Evolutionary conservation across 2,329 filamentous ascomycete species (phyloP).

Genomic region (Cadophora malorum): DNA sequence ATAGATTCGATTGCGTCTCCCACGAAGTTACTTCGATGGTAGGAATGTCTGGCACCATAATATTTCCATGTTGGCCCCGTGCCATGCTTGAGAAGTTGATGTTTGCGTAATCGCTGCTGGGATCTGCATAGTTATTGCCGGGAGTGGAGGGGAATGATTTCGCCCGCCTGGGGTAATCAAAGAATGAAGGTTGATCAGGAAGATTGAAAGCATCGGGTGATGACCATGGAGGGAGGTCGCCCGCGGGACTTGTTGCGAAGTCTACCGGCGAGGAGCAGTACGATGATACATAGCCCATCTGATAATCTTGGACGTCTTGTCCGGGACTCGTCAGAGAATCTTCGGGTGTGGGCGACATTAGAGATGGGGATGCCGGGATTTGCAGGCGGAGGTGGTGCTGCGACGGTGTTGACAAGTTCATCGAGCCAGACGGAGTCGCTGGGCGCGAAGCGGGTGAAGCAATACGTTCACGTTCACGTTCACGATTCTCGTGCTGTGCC

Average conservation of each 20-base stretch:
- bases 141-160: conserved; percentile 4
- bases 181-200: not conserved
- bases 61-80: not conserved
- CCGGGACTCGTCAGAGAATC: not conserved
- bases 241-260: conserved; percentile 9
- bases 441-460: not conserved
- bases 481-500: conserved; percentile 15
- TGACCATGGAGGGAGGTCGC: conserved; percentile 12
- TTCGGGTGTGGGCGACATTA: not conserved
- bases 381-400: conserved; percentile 9
- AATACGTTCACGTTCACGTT: not conserved
- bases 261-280: conserved; percentile 18
- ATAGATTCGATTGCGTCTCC: not conserved
- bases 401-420: not conserved
- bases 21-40: conserved; percentile 20
- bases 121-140: not conserved
- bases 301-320: not conserved
- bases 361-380: conserved; percentile 3
- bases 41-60: conserved; percentile 8
- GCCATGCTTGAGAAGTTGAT: not conserved
- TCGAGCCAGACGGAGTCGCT: not conserved
- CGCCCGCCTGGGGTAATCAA: not conserved
- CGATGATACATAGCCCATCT: not conserved
- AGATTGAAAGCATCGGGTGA: conserved; percentile 1
- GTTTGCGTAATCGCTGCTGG: not conserved